Evolutionary conservation across 2,329 filamentous ascomycete genomes (phyloP).

Genomic region (Exophiala dermatitidis): DNA sequence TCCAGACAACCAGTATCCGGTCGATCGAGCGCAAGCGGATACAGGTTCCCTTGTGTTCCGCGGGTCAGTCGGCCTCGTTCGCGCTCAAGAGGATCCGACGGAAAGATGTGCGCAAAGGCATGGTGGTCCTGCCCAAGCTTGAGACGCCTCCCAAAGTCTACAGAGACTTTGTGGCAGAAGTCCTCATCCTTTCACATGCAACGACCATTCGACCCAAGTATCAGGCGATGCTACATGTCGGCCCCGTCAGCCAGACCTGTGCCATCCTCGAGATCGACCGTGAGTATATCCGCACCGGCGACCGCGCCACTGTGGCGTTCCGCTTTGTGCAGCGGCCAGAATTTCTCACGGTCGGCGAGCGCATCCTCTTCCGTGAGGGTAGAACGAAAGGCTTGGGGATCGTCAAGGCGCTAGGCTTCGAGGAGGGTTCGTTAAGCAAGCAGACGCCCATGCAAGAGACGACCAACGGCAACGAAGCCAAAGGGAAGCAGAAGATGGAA

Average conservation of each 20-base stretch:
- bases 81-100: conserved; percentile 79
- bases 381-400: conserved; percentile 93
- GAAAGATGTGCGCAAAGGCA: conserved; percentile 93
- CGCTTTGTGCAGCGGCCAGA: conserved; percentile 90
- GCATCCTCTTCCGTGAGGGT: conserved; percentile 87
- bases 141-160: conserved; percentile 69
- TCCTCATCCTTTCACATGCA: conserved; percentile 88
- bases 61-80: conserved; percentile 88
- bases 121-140: conserved; percentile 85
- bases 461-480: conserved; percentile 4
- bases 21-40: conserved; percentile 95
- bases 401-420: conserved; percentile 85
- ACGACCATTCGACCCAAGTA: conserved; percentile 97
- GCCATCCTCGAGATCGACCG: conserved; percentile 96
- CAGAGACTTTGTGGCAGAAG: conserved; percentile 72
- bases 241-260: conserved; percentile 89
- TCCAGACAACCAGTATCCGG: conserved; percentile 75
- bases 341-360: conserved; percentile 80
- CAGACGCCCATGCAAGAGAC: conserved; percentile 21
- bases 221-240: conserved; percentile 96
- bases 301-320: conserved; percentile 90
- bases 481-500: conserved; percentile 11
- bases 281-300: conserved; percentile 89
- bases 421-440: conserved; percentile 48
- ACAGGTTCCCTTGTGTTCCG: conserved; percentile 74